Conservation (phyloP, 2,329 filamentous ascomycete genomes). For the Fusarium dimerum region DNA sequence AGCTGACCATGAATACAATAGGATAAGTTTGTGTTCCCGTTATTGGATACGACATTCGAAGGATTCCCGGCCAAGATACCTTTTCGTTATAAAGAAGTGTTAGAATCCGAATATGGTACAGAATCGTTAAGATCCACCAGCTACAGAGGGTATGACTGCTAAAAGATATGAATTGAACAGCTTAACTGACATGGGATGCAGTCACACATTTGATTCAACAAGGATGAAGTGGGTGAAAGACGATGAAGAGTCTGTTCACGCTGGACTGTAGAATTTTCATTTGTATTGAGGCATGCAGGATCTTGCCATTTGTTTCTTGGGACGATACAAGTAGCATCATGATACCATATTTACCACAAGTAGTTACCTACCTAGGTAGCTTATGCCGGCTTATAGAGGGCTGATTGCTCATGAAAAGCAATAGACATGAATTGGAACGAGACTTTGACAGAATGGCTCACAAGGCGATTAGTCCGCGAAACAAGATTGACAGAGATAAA, state of each 20-base stretch:
- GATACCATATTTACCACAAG: no score
- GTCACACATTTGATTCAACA: slow-evolving; percentile 43
- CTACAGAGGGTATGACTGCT: slow-evolving; percentile 50
- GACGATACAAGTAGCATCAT: no score
- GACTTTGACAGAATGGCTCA: no score
- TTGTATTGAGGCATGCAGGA: no score
- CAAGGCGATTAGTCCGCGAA: no score
- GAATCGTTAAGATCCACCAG: slow-evolving; percentile 52
- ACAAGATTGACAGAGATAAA: no score
- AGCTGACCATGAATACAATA: slow-evolving; percentile 17
- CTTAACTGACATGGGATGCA: slow-evolving; percentile 24
- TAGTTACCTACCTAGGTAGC: no score
- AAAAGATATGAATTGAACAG: not conserved
- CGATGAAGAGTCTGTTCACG: slow-evolving; percentile 35
- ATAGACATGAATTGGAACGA: no score
- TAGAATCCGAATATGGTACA: slow-evolving; percentile 58
- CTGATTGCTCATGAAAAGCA: no score
- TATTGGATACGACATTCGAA: slow-evolving; percentile 70
- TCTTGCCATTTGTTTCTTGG: no score
- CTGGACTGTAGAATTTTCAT: not conserved
- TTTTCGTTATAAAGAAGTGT: slow-evolving; percentile 58
- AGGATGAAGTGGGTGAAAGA: slow-evolving; percentile 37
- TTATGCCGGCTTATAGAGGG: no score
- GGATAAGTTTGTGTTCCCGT: slow-evolving; percentile 65
- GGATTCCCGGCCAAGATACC: slow-evolving; percentile 67